phyloP scores from a whole-genome alignment of 2,329 filamentous ascomycete species.

The Coniella vitis region DNA sequence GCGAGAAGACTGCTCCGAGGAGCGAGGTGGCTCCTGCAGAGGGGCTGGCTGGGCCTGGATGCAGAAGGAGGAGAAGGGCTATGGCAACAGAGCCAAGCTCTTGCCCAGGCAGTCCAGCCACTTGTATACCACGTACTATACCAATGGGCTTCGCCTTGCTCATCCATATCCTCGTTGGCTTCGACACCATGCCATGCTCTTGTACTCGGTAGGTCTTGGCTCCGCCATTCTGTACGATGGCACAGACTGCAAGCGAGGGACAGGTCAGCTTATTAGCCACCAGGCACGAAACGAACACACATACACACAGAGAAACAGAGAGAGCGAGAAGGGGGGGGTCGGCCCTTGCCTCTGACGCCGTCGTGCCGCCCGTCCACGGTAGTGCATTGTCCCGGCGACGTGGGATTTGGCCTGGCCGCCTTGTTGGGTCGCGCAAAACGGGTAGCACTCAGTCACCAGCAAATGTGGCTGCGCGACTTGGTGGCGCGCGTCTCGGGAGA shows the following conservation, averaged over 20 bases:
- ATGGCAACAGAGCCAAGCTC: too few relatives aligned
- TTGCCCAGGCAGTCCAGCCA: neutral
- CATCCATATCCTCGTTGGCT: neutral
- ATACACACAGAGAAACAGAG: too few relatives aligned
- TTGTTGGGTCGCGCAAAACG: neutral
- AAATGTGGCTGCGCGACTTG: neutral
- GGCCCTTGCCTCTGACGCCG: neutral
- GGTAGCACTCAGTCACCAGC: neutral
- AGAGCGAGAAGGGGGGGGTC: too few relatives aligned
- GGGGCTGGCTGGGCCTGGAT: conserved; percentile 1
- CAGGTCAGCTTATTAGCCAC: too few relatives aligned
- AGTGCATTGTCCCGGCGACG: too few relatives aligned
- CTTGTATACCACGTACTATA: neutral
- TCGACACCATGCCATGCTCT: neutral
- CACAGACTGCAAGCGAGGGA: too few relatives aligned
- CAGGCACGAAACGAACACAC: too few relatives aligned
- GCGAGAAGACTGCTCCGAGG: neutral
- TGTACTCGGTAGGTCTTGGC: too few relatives aligned
- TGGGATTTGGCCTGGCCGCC: neutral
- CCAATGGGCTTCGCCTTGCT: neutral
- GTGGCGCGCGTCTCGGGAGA: neutral
- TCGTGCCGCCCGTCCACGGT: neutral
- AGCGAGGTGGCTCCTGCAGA: too few relatives aligned
- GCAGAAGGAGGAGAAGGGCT: neutral
- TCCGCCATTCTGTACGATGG: too few relatives aligned